A percentile compares a stretch with the other conserved stretches of the same genome.
Evolutionary conservation across 1,284 basidiomycete species (phyloP).

Genomic region (Anthracocystis walkeri): DNA sequence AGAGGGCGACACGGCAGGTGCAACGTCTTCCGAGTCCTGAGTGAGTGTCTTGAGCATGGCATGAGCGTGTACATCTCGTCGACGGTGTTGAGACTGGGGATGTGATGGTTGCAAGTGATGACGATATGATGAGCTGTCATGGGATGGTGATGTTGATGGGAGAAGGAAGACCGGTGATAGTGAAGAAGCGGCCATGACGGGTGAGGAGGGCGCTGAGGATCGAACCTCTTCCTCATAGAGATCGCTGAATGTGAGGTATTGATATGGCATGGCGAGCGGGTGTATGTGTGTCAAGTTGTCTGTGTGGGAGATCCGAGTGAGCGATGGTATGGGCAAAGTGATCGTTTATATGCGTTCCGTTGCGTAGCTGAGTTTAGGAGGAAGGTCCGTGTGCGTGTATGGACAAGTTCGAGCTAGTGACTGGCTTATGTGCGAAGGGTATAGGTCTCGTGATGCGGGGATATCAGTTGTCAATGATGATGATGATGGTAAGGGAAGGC

Average conservation of each 20-base stretch:
- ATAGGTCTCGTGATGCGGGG: constrained; percentile 10
- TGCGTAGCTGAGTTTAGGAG: not conserved
- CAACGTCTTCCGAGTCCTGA: constrained; percentile 29
- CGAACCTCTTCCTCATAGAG: constrained; percentile 48
- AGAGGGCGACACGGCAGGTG: not conserved
- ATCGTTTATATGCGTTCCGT: not conserved
- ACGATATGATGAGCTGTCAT: constrained; percentile 8
- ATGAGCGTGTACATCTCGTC: constrained; percentile 12
- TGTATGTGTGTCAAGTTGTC: not conserved
- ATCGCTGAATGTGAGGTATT: constrained; percentile 53
- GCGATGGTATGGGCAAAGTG: not conserved
- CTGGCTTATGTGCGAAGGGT: constrained; percentile 6
- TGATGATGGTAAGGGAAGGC: constrained; percentile 3
- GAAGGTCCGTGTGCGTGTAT: not conserved
- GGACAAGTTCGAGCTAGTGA: not conserved
- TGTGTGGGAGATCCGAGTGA: not conserved
- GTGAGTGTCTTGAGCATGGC: constrained; percentile 31
- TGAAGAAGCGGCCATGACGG: constrained; percentile 28
- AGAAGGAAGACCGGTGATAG: constrained; percentile 42
- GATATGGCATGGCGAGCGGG: constrained; percentile 33
- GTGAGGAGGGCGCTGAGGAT: constrained; percentile 42
- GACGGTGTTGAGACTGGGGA: constrained; percentile 6
- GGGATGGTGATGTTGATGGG: constrained; percentile 12
- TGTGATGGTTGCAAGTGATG: constrained; percentile 4
- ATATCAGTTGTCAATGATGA: not conserved